Base-by-base conservation (phyloP, 1,284 basidiomycete species). In the Phlebopus sp. region DNA sequence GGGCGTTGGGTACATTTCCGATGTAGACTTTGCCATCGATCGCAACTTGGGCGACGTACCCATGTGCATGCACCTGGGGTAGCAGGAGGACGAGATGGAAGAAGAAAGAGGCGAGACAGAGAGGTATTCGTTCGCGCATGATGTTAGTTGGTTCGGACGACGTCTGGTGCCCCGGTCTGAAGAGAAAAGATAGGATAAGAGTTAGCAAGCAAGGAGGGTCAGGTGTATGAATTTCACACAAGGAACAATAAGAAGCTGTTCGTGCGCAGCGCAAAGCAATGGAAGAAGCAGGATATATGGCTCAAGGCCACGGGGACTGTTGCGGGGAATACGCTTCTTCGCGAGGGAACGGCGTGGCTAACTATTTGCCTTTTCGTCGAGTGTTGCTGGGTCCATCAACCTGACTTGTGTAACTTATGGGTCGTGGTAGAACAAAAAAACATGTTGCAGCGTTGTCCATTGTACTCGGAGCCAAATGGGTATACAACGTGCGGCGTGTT, bases 11-110 rank as follows among this genome's bases (percentile, higher is more conserved):
- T 9, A 67, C 57, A 59, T 82, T 77, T 45, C 86, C 85, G 35
- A 58, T 51, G 69, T 73, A 86, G 5, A 56, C 53, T 53, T 72
- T 76, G 45, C 81, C 80, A 44, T 82, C 78, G 53, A 86, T 76
- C 43, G 69, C 68, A 42, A 88, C 64, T 37, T 67, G 56, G 38
- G 66, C 59, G 32, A 88, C 65, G 59, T 75, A 79, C 15, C 86
- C 85, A 53, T 88, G 86, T 3, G 79, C 82, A 15, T 70, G 66
- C 35, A 74, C 79, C 43, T 52, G 65, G 10, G 66, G 56, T 10
- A 58, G 19, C 5, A 35, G 41, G 18, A 39, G 35, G 44, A 65
- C 37, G 17, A 54, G n/a, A 62, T 62, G n/a, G 59, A 70, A 48
- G 29, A 50, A 44, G 66, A 45, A 34, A 57, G 49, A 32, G 46